Conservation (phyloP, 768 basidiomycete genomes). For the Suillus placidus region DNA sequence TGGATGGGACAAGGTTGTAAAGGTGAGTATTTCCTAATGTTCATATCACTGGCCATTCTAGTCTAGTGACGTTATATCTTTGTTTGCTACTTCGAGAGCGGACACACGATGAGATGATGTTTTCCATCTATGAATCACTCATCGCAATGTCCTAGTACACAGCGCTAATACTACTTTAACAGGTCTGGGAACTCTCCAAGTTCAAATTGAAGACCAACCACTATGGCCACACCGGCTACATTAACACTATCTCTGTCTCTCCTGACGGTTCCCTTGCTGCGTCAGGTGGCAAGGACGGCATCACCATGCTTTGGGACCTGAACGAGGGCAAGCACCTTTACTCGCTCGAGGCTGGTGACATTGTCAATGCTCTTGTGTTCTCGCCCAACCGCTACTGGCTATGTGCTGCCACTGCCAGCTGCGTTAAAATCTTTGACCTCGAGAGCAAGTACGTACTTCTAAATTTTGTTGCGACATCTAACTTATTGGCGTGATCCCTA, state of each 20-base stretch:
- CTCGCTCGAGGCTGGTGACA: conserved; percentile 97
- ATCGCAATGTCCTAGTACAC: conserved; percentile 15
- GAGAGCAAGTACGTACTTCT: conserved; percentile 87
- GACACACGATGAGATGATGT: conserved; percentile 69
- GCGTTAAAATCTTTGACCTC: conserved; percentile 99
- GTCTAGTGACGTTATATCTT: conserved; percentile 39
- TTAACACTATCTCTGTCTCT: conserved; percentile 97
- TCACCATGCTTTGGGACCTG: conserved; percentile 99
- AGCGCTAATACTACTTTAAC: conserved; percentile 7
- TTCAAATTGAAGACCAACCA: conserved; percentile 99
- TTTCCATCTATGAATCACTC: conserved; percentile 71
- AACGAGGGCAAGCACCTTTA: conserved; percentile 99
- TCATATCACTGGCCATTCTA: conserved; percentile 12
- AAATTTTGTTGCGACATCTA: conserved; percentile 1
- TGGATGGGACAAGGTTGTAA: conserved; percentile 99
- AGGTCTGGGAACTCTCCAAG: conserved; percentile 99
- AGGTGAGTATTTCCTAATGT: conserved; percentile 58
- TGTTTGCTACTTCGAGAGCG: conserved; percentile 92
- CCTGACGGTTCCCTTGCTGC: conserved; percentile 99
- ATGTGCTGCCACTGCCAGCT: conserved; percentile 95
- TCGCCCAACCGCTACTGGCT: conserved; percentile 99
- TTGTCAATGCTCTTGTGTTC: conserved; percentile 99
- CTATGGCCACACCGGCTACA: conserved; percentile 99
- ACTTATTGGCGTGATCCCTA: conserved; percentile 30
- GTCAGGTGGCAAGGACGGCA: conserved; percentile 98